A percentile compares a stretch with the other conserved stretches of the same genome.
phyloP scores from a whole-genome alignment of 495 filamentous ascomycete species.

The Aspergillus hancockii region DNA sequence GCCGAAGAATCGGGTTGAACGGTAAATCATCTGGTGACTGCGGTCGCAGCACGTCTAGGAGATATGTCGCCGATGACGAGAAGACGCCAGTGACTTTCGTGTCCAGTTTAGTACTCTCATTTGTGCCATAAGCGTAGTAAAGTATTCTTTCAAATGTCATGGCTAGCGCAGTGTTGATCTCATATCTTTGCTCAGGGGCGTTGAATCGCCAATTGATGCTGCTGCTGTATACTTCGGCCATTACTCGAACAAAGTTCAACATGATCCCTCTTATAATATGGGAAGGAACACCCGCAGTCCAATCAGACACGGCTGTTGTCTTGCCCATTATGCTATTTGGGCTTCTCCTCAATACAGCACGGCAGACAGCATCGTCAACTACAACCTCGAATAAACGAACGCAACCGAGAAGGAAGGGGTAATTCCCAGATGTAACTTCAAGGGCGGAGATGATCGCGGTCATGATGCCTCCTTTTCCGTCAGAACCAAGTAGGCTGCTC shows the following conservation, averaged over 20 bases:
- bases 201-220: slow-evolving; percentile 80
- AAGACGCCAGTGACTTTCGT: slow-evolving; percentile 65
- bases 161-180: slow-evolving; percentile 60
- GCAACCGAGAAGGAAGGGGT: slow-evolving; percentile 73
- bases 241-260: slow-evolving; percentile 66
- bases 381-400: slow-evolving; percentile 72
- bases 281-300: slow-evolving; percentile 72
- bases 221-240: slow-evolving; percentile 81
- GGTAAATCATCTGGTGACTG: slow-evolving; percentile 66
- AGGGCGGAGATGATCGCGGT: slow-evolving; percentile 69
- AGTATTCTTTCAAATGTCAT: slow-evolving; percentile 70
- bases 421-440: slow-evolving; percentile 74
- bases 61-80: slow-evolving; percentile 67
- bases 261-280: slow-evolving; percentile 73
- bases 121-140: slow-evolving; percentile 69
- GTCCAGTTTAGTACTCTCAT: slow-evolving; percentile 53
- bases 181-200: slow-evolving; percentile 62
- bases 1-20: slow-evolving; percentile 74
- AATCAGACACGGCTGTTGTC: slow-evolving; percentile 52
- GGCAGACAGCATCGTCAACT: slow-evolving; percentile 71
- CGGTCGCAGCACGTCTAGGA: slow-evolving; percentile 75
- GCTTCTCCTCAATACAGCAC: slow-evolving; percentile 70
- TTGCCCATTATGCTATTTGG: slow-evolving; percentile 52
- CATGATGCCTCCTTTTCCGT: slow-evolving; percentile 72
- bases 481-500: slow-evolving; percentile 71